Evolutionary conservation across 2,329 filamentous ascomycete genomes (phyloP).

Genomic region (Dothiorella sarmentorum): DNA sequence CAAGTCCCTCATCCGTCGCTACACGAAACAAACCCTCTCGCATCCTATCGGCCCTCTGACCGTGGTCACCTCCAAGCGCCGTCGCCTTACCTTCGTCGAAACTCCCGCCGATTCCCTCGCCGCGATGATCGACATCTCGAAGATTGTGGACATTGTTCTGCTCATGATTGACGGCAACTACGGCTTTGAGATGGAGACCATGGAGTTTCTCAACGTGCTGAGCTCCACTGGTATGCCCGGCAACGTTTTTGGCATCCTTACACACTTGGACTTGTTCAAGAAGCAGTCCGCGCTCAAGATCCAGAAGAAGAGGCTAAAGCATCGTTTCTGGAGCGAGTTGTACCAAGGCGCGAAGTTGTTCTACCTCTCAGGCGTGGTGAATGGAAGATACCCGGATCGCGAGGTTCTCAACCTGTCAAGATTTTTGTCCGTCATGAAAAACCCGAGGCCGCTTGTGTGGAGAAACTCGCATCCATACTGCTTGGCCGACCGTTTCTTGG

Average conservation of each 20-base stretch:
- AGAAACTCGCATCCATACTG: constrained; percentile 94
- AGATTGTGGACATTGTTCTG: constrained; percentile 94
- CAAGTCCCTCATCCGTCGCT: constrained; percentile 89
- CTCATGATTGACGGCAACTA: constrained; percentile 99
- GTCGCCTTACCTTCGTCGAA: constrained; percentile 92
- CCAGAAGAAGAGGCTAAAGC: constrained; percentile 94
- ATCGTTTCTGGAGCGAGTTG: constrained; percentile 92
- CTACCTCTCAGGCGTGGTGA: constrained; percentile 93
- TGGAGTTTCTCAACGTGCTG: constrained; percentile 96
- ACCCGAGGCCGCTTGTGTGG: constrained; percentile 93
- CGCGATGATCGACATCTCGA: constrained; percentile 94
- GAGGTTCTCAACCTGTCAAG: constrained; percentile 94
- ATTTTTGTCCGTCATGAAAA: constrained; percentile 99
- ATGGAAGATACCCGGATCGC: constrained; percentile 92
- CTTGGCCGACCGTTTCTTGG: constrained; percentile 88
- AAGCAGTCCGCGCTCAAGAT: constrained; percentile 89
- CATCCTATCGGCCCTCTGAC: constrained; percentile 90
- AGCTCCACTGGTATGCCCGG: constrained; percentile 96
- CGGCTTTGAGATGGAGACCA: constrained; percentile 99
- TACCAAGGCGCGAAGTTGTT: constrained; percentile 97
- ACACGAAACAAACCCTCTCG: constrained; percentile 91
- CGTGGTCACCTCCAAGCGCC: constrained; percentile 92
- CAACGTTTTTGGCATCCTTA: constrained; percentile 95
- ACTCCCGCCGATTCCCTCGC: constrained; percentile 91
- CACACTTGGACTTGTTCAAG: constrained; percentile 90